Conservation (phyloP, 352 stramenopile genomes). For the Lagenidium sp. region DNA sequence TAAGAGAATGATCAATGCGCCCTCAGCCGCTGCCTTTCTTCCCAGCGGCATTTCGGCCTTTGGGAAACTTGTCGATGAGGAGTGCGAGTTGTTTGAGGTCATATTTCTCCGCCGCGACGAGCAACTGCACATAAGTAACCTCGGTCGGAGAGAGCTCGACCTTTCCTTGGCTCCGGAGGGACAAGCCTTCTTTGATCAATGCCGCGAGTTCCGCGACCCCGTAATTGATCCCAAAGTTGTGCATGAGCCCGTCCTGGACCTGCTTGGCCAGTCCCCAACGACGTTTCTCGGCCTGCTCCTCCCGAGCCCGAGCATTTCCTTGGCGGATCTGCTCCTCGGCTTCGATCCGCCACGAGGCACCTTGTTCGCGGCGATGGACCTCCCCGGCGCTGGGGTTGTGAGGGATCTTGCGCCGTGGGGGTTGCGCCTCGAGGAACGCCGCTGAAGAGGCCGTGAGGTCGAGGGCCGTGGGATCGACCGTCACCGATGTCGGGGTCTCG, state of each 20-base stretch:
- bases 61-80: slow-evolving; percentile 64
- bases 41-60: slow-evolving; percentile 21
- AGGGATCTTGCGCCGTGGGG: slow-evolving; percentile 23
- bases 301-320: slow-evolving; percentile 31
- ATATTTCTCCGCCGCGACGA: slow-evolving; percentile 67
- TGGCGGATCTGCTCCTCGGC: slow-evolving; percentile 25
- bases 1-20: too few species aligned
- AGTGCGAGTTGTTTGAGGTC: slow-evolving; percentile 57
- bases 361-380: slow-evolving; percentile 47
- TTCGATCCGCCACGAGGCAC: slow-evolving; percentile 35
- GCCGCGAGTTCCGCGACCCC: slow-evolving; percentile 52
- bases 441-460: neutral
- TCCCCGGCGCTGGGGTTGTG: slow-evolving; percentile 57
- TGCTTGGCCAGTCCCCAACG: slow-evolving; percentile 69
- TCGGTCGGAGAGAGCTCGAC: slow-evolving; percentile 31
- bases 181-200: slow-evolving; percentile 45
- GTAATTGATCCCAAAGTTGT: slow-evolving; percentile 68
- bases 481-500: too few species aligned
- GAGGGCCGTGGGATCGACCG: too few species aligned
- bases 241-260: slow-evolving; percentile 53
- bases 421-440: neutral
- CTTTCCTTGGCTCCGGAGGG: slow-evolving; percentile 18
- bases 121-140: slow-evolving; percentile 46
- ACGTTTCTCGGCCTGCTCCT: slow-evolving; percentile 60
- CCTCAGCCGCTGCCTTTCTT: slow-evolving; percentile 7